phyloP scores from a whole-genome alignment of 345 rosid species.

The Hibiscus trionum region DNA sequence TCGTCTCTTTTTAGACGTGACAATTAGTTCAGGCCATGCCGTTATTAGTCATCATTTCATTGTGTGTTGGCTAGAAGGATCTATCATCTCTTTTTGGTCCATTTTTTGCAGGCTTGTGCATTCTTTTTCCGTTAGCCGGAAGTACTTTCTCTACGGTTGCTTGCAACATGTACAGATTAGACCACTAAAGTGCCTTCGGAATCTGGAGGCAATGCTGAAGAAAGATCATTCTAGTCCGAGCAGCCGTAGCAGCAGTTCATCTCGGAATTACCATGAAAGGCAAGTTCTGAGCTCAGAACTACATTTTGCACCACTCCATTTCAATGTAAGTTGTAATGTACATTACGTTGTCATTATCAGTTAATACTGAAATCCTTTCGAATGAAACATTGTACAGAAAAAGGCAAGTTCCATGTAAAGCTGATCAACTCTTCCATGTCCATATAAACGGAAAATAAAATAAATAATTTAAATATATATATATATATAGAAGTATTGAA shows the following conservation, averaged over 20 bases:
- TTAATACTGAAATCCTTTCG: no score
- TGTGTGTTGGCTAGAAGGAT: not conserved
- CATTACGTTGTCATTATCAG: not conserved
- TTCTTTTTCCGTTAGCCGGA: not conserved
- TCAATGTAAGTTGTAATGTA: not conserved
- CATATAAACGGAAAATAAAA: no score
- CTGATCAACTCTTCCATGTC: no score
- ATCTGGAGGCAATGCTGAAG: constrained; percentile 53
- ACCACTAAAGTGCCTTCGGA: constrained; percentile 66
- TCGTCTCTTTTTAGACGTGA: no score
- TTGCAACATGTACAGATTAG: constrained; percentile 38
- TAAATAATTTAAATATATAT: no score
- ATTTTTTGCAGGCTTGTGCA: not conserved
- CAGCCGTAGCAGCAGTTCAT: constrained; percentile 37
- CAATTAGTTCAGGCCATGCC: no score
- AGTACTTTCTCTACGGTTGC: not conserved
- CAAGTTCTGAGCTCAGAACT: not conserved
- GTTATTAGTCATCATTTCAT: not conserved
- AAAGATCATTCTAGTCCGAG: constrained; percentile 52
- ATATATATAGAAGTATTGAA: no score
- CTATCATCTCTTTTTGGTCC: not conserved
- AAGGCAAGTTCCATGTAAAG: no score
- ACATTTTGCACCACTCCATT: not conserved
- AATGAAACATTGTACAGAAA: no score
- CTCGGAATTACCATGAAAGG: constrained; percentile 6